A percentile compares a stretch with the other conserved stretches of the same genome.
phyloP scores from a whole-genome alignment of 768 basidiomycete genomes.

The Lactarius evosmus region DNA sequence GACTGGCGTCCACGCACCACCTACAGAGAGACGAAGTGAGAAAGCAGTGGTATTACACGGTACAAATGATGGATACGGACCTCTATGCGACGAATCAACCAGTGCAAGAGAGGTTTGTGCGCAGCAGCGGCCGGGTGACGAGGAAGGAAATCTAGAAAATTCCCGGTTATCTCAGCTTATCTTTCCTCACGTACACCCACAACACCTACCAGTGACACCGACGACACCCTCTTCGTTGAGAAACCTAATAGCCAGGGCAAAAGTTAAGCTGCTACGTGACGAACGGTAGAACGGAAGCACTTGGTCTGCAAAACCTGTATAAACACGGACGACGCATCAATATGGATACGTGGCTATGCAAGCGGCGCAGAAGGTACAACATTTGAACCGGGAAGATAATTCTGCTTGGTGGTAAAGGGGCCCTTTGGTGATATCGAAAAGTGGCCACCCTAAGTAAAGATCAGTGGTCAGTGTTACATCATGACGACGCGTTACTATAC shows the following conservation, averaged over 20 bases:
- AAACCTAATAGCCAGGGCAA: constrained; percentile 43
- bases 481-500: constrained; percentile 29
- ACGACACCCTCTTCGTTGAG: constrained; percentile 87
- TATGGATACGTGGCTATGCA: not conserved
- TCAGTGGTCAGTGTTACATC: not conserved
- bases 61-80: constrained; percentile 32
- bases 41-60: not conserved
- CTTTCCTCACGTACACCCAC: not conserved
- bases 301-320: constrained; percentile 80
- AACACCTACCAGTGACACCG: constrained; percentile 62
- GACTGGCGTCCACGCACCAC: constrained; percentile 82
- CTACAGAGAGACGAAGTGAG: constrained; percentile 34
- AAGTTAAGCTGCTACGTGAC: not conserved
- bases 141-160: constrained; percentile 67
- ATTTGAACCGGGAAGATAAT: constrained; percentile 79
- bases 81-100: constrained; percentile 83
- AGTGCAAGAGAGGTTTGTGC: constrained; percentile 67
- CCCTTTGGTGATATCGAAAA: constrained; percentile 80
- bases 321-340: constrained; percentile 13
- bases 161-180: constrained; percentile 15
- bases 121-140: constrained; percentile 46
- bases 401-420: constrained; percentile 73
- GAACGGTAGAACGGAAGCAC: constrained; percentile 30
- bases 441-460: constrained; percentile 66
- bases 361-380: constrained; percentile 37